phyloP scores from a whole-genome alignment of 345 rosid species.

The Euclidium syriacum region DNA sequence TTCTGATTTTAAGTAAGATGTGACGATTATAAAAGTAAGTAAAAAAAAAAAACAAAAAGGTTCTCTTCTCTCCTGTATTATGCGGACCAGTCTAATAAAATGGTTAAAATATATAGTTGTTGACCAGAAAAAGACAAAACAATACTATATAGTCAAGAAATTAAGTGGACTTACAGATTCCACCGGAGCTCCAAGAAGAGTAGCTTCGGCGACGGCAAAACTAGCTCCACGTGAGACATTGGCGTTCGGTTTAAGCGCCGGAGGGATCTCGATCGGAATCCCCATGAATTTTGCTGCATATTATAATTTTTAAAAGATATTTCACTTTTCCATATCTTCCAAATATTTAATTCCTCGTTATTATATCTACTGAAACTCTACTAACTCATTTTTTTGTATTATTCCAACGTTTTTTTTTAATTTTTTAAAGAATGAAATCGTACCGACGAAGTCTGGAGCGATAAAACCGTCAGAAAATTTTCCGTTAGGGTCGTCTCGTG shows the following conservation, averaged over 20 bases:
- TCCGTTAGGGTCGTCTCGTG: conserved; percentile 25
- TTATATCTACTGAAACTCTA: no score
- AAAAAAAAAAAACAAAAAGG: no score
- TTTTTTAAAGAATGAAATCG: no score
- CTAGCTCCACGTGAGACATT: conserved; percentile 30
- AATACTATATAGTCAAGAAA: no score
- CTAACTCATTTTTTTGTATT: no score
- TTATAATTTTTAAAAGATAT: neutral
- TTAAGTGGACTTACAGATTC: conserved; percentile 16
- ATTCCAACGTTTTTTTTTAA: no score
- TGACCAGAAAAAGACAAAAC: no score
- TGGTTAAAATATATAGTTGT: no score
- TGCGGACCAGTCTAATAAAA: no score
- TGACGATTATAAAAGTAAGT: no score
- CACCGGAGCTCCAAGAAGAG: conserved; percentile 26
- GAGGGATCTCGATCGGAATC: conserved; percentile 9
- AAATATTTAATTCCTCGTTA: no score
- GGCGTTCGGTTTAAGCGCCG: conserved; percentile 6
- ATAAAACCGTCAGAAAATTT: conserved; percentile 26
- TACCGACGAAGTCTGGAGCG: conserved; percentile 25
- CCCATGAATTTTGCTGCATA: conserved; percentile 22
- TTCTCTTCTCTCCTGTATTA: neutral
- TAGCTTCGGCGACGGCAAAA: conserved; percentile 30
- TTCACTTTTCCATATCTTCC: neutral
- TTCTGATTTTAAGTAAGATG: no score